Base-by-base conservation (phyloP, 306 rosid species). In the Ormosia emarginata region DNA sequence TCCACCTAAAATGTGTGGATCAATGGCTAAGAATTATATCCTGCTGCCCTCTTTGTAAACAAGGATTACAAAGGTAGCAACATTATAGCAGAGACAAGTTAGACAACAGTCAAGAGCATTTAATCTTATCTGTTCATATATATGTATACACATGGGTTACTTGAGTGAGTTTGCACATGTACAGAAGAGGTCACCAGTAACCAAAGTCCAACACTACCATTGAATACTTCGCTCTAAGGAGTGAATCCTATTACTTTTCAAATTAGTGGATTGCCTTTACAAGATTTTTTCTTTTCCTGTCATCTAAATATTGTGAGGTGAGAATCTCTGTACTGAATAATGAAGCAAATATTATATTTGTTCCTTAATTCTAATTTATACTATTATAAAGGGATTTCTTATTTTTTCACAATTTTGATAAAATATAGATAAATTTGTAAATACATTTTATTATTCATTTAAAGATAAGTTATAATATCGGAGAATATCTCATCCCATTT, bases 11-110 rank as follows among this genome's bases (percentile, higher is more conserved):
- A 39, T 93, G 99, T 79, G 98, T 95, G 13, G 99, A 95, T 87
- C 97, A 93, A 52, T 95, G 98, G 99, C 93, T 95, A 5, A 77
- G 74, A 73, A 93, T 95, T 18, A 89, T 91, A 83, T 93, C 97
- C 4, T 90, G 90, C 4, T 95, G 99, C 44, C 99, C 99, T 69
- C 98, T 95, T 67, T 95, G 98, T 39, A 95, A 93, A 82, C 98
- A 93, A 85, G 91, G 88, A 84, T 81, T 95, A 49, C 81, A 83
- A 50, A 90, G 83, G 64, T 93, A 91, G 90, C 82, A 71, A n/a
- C n/a, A n/a, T n/a, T n/a, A 55, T 36, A 34, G 33, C 12, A 55
- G n/a, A 3, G 11, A 56, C 29, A 17, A 58, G 7, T 32, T 66
- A 67, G 0, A 58, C 56, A 75, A 49, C 5, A 73, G 13, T 24